phyloP scores from a whole-genome alignment of 164 flowering plant species.

The Buxus sempervirens region DNA sequence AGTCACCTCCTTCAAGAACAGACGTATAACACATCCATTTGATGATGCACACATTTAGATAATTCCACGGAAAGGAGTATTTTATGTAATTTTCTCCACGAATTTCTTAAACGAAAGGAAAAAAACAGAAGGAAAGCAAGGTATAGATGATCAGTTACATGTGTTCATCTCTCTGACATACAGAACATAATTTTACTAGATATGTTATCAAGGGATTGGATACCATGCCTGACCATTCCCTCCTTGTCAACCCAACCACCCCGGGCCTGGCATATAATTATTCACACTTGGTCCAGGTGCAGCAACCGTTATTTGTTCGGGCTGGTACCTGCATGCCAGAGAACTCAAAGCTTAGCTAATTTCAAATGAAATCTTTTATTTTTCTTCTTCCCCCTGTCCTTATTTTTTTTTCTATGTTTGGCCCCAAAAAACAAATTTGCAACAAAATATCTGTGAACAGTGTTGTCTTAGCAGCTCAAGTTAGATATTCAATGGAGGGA shows the following conservation, averaged over 20 bases:
- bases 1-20: neutral
- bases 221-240: neutral
- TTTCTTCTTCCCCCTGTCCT: too few relatives aligned
- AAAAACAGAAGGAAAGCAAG: too few relatives aligned
- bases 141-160: too few relatives aligned
- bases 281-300: constrained; percentile 69
- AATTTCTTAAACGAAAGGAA: too few relatives aligned
- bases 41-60: too few relatives aligned
- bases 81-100: too few relatives aligned
- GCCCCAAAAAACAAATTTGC: too few relatives aligned
- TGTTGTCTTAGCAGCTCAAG: too few relatives aligned
- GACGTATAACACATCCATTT: neutral
- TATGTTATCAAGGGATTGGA: neutral
- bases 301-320: constrained; percentile 48
- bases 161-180: neutral
- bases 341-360: neutral
- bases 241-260: constrained; percentile 63
- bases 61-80: neutral
- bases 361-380: too few relatives aligned
- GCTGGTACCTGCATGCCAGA: constrained; percentile 33
- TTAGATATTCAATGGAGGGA: too few relatives aligned
- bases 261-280: constrained; percentile 66
- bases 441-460: too few relatives aligned
- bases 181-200: neutral
- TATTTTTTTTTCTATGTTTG: too few relatives aligned